Evolutionary conservation across 208 protist species (phyloP).

Genomic region (Strigomonas oncopelti): DNA sequence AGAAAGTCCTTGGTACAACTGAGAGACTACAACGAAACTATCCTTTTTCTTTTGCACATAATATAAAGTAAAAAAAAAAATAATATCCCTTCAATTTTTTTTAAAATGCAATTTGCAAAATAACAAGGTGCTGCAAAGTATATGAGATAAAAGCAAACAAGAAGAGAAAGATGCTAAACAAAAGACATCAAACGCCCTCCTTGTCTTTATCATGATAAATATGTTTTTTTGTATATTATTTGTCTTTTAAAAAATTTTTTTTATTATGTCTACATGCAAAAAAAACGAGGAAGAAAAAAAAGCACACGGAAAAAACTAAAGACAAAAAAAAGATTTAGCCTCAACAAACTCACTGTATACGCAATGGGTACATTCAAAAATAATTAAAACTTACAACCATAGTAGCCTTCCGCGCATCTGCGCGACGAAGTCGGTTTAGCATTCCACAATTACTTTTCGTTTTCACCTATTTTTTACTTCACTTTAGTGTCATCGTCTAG

Average conservation of each 20-base stretch:
- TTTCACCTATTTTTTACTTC: background rate
- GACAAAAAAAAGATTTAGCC: conserved; percentile 9
- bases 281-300: background rate
- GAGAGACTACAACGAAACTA: too few species aligned
- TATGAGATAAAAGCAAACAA: background rate
- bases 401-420: background rate
- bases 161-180: conserved; percentile 7
- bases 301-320: background rate
- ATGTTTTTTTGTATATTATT: too few species aligned
- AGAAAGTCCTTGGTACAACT: too few species aligned
- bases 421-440: too few species aligned
- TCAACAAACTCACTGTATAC: background rate
- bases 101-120: background rate
- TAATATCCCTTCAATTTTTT: too few species aligned
- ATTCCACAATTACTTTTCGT: too few species aligned
- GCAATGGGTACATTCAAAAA: background rate
- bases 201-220: conserved; percentile 3
- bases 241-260: background rate
- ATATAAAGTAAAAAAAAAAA: too few species aligned
- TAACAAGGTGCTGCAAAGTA: background rate
- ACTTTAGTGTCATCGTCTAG: conserved; percentile 42
- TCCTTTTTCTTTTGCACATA: too few species aligned
- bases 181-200: conserved; percentile 9
- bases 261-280: background rate
- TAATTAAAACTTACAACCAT: conserved; percentile 6